phyloP scores from a whole-genome alignment of 495 filamentous ascomycete species.

The Daldinia concentrica region DNA sequence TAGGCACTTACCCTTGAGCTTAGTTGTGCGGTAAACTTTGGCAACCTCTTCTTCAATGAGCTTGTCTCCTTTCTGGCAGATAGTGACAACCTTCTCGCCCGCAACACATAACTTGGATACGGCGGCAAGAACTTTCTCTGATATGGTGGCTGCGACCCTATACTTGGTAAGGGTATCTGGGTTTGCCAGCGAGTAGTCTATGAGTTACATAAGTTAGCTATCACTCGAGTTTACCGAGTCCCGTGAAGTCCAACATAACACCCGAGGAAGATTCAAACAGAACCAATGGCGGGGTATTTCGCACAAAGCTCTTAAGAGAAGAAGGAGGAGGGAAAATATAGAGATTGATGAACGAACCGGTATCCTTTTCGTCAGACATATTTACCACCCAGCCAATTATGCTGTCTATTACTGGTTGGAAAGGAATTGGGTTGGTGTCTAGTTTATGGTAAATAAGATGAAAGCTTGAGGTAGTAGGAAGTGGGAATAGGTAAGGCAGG shows the following conservation, averaged over 20 bases:
- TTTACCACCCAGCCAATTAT: slow-evolving; percentile 16
- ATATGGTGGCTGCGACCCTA: slow-evolving; percentile 93
- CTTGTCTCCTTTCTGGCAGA: slow-evolving; percentile 96
- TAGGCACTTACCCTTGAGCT: slow-evolving; percentile 81
- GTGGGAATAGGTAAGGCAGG: slow-evolving; percentile 14
- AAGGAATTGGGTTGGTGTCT: slow-evolving; percentile 4
- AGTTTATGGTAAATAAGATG: slow-evolving; percentile 1
- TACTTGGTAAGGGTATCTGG: slow-evolving; percentile 98
- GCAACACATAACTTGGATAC: slow-evolving; percentile 83
- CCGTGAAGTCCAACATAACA: slow-evolving; percentile 21
- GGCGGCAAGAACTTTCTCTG: slow-evolving; percentile 89
- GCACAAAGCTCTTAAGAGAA: slow-evolving; percentile 19
- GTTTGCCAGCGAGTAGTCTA: slow-evolving; percentile 95
- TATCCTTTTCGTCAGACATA: slow-evolving; percentile 43
- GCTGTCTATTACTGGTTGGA: neutral
- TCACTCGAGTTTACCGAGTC: slow-evolving; percentile 16
- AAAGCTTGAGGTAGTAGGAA: slow-evolving; percentile 11
- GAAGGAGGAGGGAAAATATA: slow-evolving; percentile 8
- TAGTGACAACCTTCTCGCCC: slow-evolving; percentile 87
- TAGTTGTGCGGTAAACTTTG: slow-evolving; percentile 99
- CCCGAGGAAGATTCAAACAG: slow-evolving; percentile 17
- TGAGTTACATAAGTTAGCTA: slow-evolving; percentile 24
- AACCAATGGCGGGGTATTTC: slow-evolving; percentile 36
- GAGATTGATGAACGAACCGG: slow-evolving; percentile 31
- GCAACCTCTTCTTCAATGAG: slow-evolving; percentile 89